Conservation (phyloP, 306 rosid species). For the Cotoneaster glaucophyllus region DNA sequence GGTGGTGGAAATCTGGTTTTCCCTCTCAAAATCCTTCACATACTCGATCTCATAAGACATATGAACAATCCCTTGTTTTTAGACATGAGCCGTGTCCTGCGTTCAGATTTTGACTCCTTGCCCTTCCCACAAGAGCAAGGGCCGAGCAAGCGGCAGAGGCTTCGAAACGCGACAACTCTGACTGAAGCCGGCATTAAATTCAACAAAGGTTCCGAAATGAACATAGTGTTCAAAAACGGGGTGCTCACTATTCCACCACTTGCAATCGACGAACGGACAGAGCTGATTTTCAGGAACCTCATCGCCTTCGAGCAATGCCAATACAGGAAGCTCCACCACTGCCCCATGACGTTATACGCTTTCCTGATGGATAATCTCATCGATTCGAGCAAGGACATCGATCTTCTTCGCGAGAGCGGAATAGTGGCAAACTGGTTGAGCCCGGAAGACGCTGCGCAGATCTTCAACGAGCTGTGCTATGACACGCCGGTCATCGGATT, state of each 20-base stretch:
- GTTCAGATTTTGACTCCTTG: not conserved
- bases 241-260: not conserved
- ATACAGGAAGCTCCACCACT: no score
- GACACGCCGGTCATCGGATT: not conserved
- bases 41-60: not conserved
- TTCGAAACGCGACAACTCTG: not conserved
- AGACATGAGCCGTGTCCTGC: rapidly evolving
- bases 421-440: not conserved
- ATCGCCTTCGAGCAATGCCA: slow-evolving; percentile 2
- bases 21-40: not conserved
- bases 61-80: no score
- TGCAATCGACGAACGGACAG: not conserved
- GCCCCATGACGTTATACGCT: not conserved
- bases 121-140: no score
- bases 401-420: not conserved
- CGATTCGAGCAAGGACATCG: not conserved
- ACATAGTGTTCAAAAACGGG: not conserved
- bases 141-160: not conserved
- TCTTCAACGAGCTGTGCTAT: not conserved
- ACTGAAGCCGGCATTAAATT: not conserved
- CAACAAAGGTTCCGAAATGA: not conserved
- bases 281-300: not conserved
- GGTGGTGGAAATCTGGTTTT: not conserved
- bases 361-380: slow-evolving; percentile 13
- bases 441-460: not conserved